A percentile compares a stretch with the other conserved stretches of the same genome.
Conservation (phyloP, 129 eudicot genomes). For the Artemisia argyi region DNA sequence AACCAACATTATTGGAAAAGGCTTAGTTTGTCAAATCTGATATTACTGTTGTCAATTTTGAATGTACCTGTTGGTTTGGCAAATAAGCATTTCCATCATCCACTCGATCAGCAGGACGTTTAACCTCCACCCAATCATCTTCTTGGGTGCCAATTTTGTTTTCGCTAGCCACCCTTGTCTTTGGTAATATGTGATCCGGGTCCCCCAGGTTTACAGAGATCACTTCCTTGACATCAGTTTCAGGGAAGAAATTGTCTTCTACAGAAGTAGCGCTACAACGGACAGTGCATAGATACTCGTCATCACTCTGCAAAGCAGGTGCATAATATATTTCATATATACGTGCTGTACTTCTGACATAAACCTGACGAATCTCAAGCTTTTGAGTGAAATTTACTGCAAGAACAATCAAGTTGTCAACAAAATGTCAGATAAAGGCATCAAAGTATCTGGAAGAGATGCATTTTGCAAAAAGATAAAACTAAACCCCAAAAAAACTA, state of each 20-base stretch:
- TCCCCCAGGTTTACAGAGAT: constrained; percentile 16
- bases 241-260: constrained; percentile 44
- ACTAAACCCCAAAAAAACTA: not conserved
- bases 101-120: constrained; percentile 37
- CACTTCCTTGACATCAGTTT: constrained; percentile 36
- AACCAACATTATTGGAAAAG: not conserved
- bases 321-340: constrained; percentile 76
- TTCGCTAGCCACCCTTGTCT: constrained; percentile 31
- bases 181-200: constrained; percentile 22
- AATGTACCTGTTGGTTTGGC: constrained; percentile 45
- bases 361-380: constrained; percentile 75
- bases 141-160: constrained; percentile 43
- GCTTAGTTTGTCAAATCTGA: no score
- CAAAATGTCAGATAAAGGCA: constrained; percentile 9
- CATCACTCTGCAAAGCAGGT: constrained; percentile 38
- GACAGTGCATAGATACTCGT: constrained; percentile 89
- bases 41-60: not conserved
- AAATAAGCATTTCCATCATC: constrained; percentile 28
- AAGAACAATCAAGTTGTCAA: constrained; percentile 12
- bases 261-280: constrained; percentile 69
- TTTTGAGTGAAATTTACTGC: constrained; percentile 67
- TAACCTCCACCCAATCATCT: constrained; percentile 94
- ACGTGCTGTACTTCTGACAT: constrained; percentile 85
- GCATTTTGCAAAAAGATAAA: not conserved
- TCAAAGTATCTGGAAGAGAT: constrained; percentile 5